Base-by-base conservation (phyloP, 2,329 filamentous ascomycete genomes). In the Cytospora chrysosperma region DNA sequence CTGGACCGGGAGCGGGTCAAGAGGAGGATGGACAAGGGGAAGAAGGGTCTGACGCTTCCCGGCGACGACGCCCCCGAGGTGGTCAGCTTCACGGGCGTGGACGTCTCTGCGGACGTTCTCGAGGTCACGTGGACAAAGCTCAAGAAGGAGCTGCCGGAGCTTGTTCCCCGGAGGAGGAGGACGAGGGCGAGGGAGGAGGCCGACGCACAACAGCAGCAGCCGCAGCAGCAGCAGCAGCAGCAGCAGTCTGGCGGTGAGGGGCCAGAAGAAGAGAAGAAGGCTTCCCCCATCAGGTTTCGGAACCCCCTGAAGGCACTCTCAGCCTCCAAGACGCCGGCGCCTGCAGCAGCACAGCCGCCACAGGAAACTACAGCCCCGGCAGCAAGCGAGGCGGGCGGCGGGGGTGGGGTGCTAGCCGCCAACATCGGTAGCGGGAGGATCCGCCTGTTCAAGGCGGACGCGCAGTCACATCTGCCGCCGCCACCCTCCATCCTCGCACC, bases 101-200 rank as follows among this genome's bases (percentile, higher is more conserved):
- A 88, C 69, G 85, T 87, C 58, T 85, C 83, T 15, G 77, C 76
- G 27, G 81, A 85, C 60, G 88, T 88, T 82, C 75, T 89, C 3
- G 80, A 82, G 62, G 78, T 88, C 26, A 82, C 86, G 19, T 78
- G 84, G 30, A 76, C 76, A 30, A 82, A 85, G 56, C 78, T 88
- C 54, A 60, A 70, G 8, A 73, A 72, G 24, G 69, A 76, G 8
- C 76, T 85, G 40, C 78, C 79, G 37, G 74, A 75, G 69, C 65
- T 63, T 10, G 64, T 72, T 59, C 69, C 70, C 43, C 30, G 53
- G 40, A 37, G 64, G 52, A 43, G 50, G 9, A 64, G 62, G n/a
- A n/a, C n/a, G 15, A 43, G 21, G 19, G 26, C 55, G 13, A 47
- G 17, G 7, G 55, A 56, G 3, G 63, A 51, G 30, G 24, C 13